These are phyloP conservation scores for Azolla pinnata DNA, from an alignment of 75 land plant species.

Conservation along the genomic window DNA sequence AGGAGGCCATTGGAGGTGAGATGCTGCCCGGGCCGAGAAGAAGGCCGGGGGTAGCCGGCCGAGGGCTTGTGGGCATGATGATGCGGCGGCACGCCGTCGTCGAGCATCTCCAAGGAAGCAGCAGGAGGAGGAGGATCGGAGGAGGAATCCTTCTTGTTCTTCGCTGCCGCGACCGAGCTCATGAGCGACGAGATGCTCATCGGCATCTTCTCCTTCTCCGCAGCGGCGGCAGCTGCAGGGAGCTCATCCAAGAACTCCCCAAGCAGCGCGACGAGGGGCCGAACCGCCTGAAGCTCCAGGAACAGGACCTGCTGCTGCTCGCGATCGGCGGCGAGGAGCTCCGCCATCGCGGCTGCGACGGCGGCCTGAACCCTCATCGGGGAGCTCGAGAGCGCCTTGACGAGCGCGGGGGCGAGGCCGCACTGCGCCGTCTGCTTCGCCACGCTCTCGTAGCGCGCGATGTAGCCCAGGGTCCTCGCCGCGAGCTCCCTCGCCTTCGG, in stretches of 20 bases:
- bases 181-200: conserved; percentile 34
- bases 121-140: too few species aligned
- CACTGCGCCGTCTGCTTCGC: conserved; percentile 45
- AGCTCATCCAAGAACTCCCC: conserved; percentile 58
- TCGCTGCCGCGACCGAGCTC: conserved; percentile 8
- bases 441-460: conserved; percentile 54
- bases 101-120: too few species aligned
- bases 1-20: not conserved
- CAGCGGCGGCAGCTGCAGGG: too few species aligned
- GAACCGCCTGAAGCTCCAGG: conserved; percentile 31
- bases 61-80: not conserved
- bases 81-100: conserved; percentile 4
- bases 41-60: conserved; percentile 12
- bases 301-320: conserved; percentile 55
- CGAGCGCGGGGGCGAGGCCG: conserved; percentile 54
- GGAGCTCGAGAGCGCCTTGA: conserved; percentile 54
- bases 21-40: conserved; percentile 9
- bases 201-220: conserved; percentile 21
- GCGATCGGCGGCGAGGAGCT: conserved; percentile 34
- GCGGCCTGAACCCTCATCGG: conserved; percentile 59
- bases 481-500: conserved; percentile 57
- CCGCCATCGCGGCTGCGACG: conserved; percentile 57
- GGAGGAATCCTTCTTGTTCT: too few species aligned
- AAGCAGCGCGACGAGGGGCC: conserved; percentile 52
- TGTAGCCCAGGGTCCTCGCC: conserved; percentile 46